phyloP scores from a whole-genome alignment of 2,329 filamentous ascomycete genomes.

The Calonectria montana region DNA sequence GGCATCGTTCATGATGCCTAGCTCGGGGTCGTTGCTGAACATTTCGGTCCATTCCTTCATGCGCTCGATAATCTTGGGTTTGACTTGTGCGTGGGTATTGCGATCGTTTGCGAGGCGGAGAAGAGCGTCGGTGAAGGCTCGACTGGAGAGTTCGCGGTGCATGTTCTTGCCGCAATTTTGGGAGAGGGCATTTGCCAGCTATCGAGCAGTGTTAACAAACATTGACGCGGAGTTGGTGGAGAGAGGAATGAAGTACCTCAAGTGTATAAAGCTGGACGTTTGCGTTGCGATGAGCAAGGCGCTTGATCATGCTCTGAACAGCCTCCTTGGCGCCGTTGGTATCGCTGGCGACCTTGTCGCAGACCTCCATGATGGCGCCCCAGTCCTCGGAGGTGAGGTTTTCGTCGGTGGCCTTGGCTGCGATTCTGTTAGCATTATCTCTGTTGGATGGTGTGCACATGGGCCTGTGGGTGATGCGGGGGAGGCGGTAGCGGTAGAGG shows the following conservation, averaged over 20 bases:
- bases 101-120: conserved; percentile 91
- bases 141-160: conserved; percentile 89
- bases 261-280: conserved; percentile 97
- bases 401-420: conserved; percentile 90
- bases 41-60: conserved; percentile 98
- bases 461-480: background rate
- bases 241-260: conserved; percentile 66
- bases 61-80: conserved; percentile 94
- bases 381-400: conserved; percentile 89
- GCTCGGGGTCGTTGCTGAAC: conserved; percentile 88
- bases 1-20: conserved; percentile 97
- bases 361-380: conserved; percentile 73
- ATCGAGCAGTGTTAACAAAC: conserved; percentile 24
- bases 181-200: conserved; percentile 90
- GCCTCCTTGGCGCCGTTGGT: conserved; percentile 79
- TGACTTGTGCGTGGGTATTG: conserved; percentile 96
- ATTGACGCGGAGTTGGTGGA: background rate
- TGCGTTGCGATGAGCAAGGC: conserved; percentile 91
- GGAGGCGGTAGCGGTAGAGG: background rate
- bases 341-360: conserved; percentile 68
- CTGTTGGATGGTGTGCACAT: background rate
- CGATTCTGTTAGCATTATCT: conserved; percentile 30
- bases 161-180: conserved; percentile 91
- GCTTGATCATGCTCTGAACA: conserved; percentile 90
- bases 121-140: conserved; percentile 94